Percentiles rank a stretch among this genome's conserved stretches.
Evolutionary conservation across 768 basidiomycete species (phyloP).

Genomic region (Serendipita vermifera): DNA sequence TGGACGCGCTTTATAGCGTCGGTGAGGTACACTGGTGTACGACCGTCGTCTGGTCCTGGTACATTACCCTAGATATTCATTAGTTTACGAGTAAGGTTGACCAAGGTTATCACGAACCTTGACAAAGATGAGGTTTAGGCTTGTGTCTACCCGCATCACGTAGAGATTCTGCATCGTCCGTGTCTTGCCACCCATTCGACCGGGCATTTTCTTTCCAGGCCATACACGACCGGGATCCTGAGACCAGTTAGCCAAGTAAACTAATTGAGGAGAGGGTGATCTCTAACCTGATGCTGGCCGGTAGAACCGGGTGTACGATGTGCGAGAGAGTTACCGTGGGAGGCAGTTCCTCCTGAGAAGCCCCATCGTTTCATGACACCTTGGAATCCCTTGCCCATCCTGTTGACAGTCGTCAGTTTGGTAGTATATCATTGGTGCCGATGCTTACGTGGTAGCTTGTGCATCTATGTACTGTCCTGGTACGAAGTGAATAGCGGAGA

Average conservation of each 20-base stretch:
- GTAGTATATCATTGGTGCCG: neutral
- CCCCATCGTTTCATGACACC: constrained; percentile 96
- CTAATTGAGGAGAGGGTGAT: neutral
- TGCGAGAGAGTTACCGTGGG: constrained; percentile 91
- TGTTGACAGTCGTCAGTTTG: constrained; percentile 24
- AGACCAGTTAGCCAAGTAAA: constrained; percentile 11
- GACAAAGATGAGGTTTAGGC: constrained; percentile 79
- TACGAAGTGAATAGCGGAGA: constrained; percentile 90
- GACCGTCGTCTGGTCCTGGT: constrained; percentile 70
- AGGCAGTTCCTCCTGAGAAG: constrained; percentile 80
- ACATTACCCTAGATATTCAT: constrained; percentile 65
- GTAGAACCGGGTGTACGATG: constrained; percentile 90
- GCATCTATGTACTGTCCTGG: constrained; percentile 95
- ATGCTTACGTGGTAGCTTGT: constrained; percentile 71
- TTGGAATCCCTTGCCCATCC: constrained; percentile 94
- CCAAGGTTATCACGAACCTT: neutral
- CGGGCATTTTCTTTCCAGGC: constrained; percentile 98
- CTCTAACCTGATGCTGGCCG: constrained; percentile 80
- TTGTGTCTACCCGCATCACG: constrained; percentile 77
- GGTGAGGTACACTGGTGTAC: constrained; percentile 58
- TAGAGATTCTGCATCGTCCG: constrained; percentile 78
- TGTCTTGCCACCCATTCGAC: constrained; percentile 74
- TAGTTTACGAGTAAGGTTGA: neutral
- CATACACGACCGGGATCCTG: constrained; percentile 93
- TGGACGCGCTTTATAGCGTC: constrained; percentile 84